Conservation (phyloP, 192 early-diverging fungal species). For the Coemansia sp. region DNA sequence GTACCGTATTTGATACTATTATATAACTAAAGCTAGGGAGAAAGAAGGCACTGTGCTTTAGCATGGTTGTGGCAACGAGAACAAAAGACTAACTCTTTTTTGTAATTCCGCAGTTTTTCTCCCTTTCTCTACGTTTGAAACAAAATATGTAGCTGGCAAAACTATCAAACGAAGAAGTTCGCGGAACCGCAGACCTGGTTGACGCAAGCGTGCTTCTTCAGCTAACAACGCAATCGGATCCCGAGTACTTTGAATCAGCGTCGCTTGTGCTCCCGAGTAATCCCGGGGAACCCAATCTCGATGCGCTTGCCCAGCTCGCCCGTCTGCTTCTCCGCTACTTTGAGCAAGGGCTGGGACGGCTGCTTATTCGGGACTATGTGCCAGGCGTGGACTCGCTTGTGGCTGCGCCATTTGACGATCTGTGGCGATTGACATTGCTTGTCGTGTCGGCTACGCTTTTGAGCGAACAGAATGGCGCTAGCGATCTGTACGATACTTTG, state of each 20-base stretch:
- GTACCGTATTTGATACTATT: not conserved
- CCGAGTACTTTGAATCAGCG: conserved; percentile 47
- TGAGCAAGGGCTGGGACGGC: conserved; percentile 13
- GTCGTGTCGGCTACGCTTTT: conserved; percentile 45
- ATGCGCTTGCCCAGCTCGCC: conserved; percentile 48
- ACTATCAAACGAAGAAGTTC: conserved; percentile 23
- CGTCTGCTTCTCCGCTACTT: conserved; percentile 44
- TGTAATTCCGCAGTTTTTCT: not conserved
- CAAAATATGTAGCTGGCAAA: conserved; percentile 24
- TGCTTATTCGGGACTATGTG: conserved; percentile 29
- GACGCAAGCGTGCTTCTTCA: conserved; percentile 43
- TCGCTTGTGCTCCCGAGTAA: conserved; percentile 41
- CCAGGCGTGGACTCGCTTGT: conserved; percentile 35
- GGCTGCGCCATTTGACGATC: conserved; percentile 37
- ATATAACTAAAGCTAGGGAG: too few relatives aligned
- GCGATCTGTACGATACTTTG: conserved; percentile 20
- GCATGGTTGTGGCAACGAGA: not conserved
- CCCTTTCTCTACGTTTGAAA: not conserved
- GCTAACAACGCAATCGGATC: conserved; percentile 39
- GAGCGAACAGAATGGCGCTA: conserved; percentile 41
- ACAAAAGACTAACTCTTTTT: not conserved
- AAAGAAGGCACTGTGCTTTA: not conserved
- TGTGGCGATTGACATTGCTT: conserved; percentile 43
- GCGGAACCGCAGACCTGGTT: conserved; percentile 24
- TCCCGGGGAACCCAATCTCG: conserved; percentile 33